phyloP scores from a whole-genome alignment of 1,284 basidiomycete species.

The Ceratobasidium sp. region DNA sequence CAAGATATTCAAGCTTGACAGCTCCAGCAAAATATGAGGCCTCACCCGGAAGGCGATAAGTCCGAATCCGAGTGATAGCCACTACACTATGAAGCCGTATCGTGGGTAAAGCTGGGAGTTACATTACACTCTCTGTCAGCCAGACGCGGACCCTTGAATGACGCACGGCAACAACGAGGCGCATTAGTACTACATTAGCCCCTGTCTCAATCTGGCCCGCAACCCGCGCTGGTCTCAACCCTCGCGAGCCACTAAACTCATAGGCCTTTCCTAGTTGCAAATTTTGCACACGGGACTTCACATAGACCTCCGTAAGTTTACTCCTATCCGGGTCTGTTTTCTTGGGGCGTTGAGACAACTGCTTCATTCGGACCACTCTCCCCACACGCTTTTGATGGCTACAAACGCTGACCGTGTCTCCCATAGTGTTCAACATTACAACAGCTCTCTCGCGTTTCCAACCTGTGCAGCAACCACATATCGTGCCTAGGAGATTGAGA shows the following conservation, averaged over 20 bases:
- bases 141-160: constrained; percentile 1
- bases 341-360: constrained; percentile 20
- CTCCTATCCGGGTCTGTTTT: neutral
- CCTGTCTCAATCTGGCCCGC: constrained; percentile 37
- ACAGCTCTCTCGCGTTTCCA: neutral
- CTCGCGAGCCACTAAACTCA: neutral
- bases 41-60: constrained; percentile 33
- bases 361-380: constrained; percentile 29
- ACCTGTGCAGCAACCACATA: neutral
- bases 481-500: neutral
- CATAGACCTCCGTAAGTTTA: neutral
- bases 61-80: constrained; percentile 45
- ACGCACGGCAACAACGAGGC: constrained; percentile 37
- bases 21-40: constrained; percentile 32
- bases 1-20: neutral
- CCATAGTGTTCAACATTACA: constrained; percentile 9
- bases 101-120: neutral
- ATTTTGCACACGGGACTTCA: constrained; percentile 11
- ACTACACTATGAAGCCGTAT: constrained; percentile 38
- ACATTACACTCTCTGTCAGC: too few relatives aligned
- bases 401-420: constrained; percentile 2
- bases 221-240: constrained; percentile 8
- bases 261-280: neutral
- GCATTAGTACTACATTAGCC: neutral
- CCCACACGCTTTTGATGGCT: constrained; percentile 22